Evolutionary conservation across 2,329 filamentous ascomycete genomes (phyloP).

Genomic region (Amylocarpus encephaloides): DNA sequence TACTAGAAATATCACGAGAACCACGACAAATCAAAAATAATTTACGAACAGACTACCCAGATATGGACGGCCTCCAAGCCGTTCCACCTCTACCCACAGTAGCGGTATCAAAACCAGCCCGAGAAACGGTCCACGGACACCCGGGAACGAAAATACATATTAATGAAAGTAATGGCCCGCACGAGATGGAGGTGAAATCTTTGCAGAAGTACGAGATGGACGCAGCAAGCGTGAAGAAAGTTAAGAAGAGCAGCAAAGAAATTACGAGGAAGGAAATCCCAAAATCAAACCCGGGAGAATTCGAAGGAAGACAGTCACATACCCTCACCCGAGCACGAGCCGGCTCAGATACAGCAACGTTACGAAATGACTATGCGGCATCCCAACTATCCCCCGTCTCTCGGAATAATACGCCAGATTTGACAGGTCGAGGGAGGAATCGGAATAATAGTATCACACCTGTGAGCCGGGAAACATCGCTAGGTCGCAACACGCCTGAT

Average conservation of each 20-base stretch:
- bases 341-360: not conserved
- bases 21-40: constrained; percentile 3
- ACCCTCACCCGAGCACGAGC: not conserved
- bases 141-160: not conserved
- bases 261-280: not conserved
- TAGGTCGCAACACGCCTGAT: not conserved
- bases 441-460: not conserved
- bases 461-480: not conserved
- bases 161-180: not conserved
- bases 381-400: not conserved
- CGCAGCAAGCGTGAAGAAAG: not conserved
- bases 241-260: not conserved
- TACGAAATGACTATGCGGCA: not conserved
- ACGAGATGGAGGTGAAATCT: constrained; percentile 5
- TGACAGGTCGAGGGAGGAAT: not conserved
- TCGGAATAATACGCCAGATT: not conserved
- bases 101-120: not conserved
- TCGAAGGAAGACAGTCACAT: not conserved
- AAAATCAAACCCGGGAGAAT: not conserved
- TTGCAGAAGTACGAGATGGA: constrained; percentile 3
- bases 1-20: constrained; percentile 7
- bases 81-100: constrained; percentile 1
- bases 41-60: constrained; percentile 1
- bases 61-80: constrained; percentile 3
- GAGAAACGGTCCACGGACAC: not conserved